Evolutionary conservation across 1,284 basidiomycete species (phyloP).

Genomic region (Ustilago xerochloae): DNA sequence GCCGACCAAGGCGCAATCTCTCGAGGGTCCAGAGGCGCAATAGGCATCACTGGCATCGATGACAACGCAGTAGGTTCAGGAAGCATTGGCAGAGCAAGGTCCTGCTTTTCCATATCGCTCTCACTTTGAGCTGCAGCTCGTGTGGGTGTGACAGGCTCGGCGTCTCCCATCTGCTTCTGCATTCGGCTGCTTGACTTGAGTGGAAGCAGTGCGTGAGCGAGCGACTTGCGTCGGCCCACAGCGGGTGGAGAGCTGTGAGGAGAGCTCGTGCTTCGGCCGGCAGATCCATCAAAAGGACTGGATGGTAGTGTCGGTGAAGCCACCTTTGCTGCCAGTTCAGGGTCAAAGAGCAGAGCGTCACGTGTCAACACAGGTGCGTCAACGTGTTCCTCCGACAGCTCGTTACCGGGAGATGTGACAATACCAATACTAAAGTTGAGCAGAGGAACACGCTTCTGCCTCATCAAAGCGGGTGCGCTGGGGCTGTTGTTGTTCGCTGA

Average conservation of each 20-base stretch:
- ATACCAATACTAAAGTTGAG: conserved; percentile 43
- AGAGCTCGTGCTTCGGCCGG: neutral
- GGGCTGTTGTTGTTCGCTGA: neutral
- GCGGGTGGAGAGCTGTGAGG: conserved; percentile 15
- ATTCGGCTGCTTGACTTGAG: conserved; percentile 19
- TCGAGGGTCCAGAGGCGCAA: conserved; percentile 11
- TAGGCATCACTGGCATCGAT: neutral
- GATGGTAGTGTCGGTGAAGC: conserved; percentile 1
- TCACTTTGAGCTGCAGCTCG: neutral
- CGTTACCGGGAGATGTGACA: conserved; percentile 12
- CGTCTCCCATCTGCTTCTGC: conserved; percentile 16
- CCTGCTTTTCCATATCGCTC: conserved; percentile 9
- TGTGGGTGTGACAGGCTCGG: neutral
- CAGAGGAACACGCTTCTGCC: conserved; percentile 35
- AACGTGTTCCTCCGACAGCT: conserved; percentile 14
- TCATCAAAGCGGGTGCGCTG: conserved; percentile 11
- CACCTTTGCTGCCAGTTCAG: conserved; percentile 31
- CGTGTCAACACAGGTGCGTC: conserved; percentile 32
- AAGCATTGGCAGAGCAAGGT: conserved; percentile 1
- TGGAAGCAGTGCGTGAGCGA: conserved; percentile 16
- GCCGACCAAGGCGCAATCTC: conserved; percentile 33
- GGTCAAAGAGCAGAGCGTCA: conserved; percentile 46
- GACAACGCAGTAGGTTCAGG: conserved; percentile 5
- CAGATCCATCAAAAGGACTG: neutral
- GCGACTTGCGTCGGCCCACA: conserved; percentile 13